Evolutionary conservation across 768 basidiomycete species (phyloP), one percentile per base, ranked within the genome.

Genomic region (Pulveroboletus sp.): DNA sequence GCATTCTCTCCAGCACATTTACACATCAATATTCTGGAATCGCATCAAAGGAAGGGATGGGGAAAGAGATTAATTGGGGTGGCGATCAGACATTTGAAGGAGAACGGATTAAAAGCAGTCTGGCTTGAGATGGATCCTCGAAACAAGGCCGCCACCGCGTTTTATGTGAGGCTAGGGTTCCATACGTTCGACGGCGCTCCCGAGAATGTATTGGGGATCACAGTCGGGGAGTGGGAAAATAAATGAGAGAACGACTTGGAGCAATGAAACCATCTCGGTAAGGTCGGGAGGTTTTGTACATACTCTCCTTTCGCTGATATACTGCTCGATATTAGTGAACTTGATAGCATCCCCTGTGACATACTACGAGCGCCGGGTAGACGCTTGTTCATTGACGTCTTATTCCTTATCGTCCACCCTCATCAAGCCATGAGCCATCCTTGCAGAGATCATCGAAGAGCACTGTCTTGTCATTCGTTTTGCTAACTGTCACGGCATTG

Each of bases 1-100:
- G 68, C 73, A 5, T 86, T 84, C 61, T 82, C 86, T 15, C 77
- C 81, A 10, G 87, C 87, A 8, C 86, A 90, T 66, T 55, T 90
- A 57, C 88, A 91, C 63, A 82, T 90, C 59, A 72, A 91, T 56
- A 79, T 90, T 48, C 61, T 89, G 58, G 76, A 81, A 24, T 73
- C 72, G 38, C 79, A 86, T 62, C 86, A 86, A 64, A 71, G 78
- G 47, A 76, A 76, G 53, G 86, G 86, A 21, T 86, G 81, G 80
- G 88, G 87, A n/a, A 75, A 73, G 61, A 79, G 67, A 62, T 63
- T 90, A 56, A 80, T 89, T 32, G 72, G 66, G 39, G 67, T 58
- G 31, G 84, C 78, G 4, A 74, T 86, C 24, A 69, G 71, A 39
- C 71, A 79, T 69, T 64, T 90, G 59, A 76, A 71, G 52, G 73